These are phyloP conservation scores for Fragaria nilgerrensis DNA, from an alignment of 306 rosid genomes.

Conservation along the genomic window DNA sequence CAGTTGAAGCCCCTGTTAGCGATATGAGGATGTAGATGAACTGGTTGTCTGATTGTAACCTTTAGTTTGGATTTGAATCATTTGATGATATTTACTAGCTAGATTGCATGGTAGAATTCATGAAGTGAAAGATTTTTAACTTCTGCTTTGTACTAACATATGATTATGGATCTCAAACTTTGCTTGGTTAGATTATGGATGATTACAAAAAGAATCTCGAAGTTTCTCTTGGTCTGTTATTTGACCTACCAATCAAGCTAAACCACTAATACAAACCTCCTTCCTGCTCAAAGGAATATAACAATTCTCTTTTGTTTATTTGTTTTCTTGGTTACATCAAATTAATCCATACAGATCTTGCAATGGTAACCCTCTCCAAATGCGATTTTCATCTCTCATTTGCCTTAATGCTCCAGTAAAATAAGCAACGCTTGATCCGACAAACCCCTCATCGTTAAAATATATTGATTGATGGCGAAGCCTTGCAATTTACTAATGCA, in stretches of 20 bases:
- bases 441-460: not conserved
- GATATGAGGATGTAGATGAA: not conserved
- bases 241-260: too few relatives aligned
- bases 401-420: not conserved
- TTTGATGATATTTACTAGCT: too few relatives aligned
- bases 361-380: not conserved
- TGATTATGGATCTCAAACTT: not conserved
- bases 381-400: not conserved
- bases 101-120: too few relatives aligned
- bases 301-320: not conserved
- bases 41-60: not conserved
- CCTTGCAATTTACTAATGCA: not conserved
- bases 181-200: too few relatives aligned
- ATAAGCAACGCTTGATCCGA: not conserved
- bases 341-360: not conserved
- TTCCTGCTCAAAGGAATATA: not conserved
- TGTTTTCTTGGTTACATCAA: not conserved
- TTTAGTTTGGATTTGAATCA: not conserved
- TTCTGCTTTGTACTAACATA: not conserved
- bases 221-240: too few relatives aligned
- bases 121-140: not conserved
- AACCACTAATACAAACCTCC: too few relatives aligned
- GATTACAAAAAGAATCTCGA: too few relatives aligned
- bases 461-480: not conserved
- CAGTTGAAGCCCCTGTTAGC: not conserved